phyloP scores from a whole-genome alignment of 163 green algal species.

The Trebouxiophyceae sp. region DNA sequence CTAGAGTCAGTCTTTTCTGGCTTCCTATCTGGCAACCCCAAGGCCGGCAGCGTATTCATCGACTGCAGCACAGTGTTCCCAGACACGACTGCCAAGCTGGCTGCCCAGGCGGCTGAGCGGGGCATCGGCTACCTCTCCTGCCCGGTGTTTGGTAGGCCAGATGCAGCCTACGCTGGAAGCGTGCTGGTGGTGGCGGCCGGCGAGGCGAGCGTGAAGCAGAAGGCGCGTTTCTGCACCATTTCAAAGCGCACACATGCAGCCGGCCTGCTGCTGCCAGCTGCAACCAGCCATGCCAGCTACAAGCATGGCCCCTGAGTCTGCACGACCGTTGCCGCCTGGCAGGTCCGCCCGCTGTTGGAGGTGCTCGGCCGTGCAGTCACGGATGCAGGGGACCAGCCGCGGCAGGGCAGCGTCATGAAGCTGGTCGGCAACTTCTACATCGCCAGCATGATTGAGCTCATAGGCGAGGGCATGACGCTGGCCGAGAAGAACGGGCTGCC shows the following conservation, averaged over 20 bases:
- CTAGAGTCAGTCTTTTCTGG: conserved; percentile 15
- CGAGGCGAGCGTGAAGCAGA: background rate
- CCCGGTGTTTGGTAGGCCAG: conserved; percentile 52
- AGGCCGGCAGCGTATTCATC: conserved; percentile 21
- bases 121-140: conserved; percentile 25
- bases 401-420: conserved; percentile 23
- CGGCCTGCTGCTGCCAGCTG: no score
- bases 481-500: conserved; percentile 28
- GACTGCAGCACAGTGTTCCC: conserved; percentile 47
- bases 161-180: conserved; percentile 31
- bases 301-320: no score
- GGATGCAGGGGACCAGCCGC: conserved; percentile 29
- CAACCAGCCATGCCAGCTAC: no score
- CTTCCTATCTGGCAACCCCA: conserved; percentile 3
- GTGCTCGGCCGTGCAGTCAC: conserved; percentile 14
- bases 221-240: no score
- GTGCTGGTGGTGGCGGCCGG: conserved; percentile 35
- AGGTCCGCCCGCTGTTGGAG: conserved; percentile 10
- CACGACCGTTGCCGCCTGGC: no score
- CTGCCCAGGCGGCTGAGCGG: background rate
- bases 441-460: conserved; percentile 33
- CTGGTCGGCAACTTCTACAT: conserved; percentile 42
- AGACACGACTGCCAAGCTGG: conserved; percentile 15
- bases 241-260: no score
- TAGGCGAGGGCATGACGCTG: conserved; percentile 40